Evolutionary conservation across 768 basidiomycete genomes (phyloP).

Genomic region (Panaeolus cyanescens): DNA sequence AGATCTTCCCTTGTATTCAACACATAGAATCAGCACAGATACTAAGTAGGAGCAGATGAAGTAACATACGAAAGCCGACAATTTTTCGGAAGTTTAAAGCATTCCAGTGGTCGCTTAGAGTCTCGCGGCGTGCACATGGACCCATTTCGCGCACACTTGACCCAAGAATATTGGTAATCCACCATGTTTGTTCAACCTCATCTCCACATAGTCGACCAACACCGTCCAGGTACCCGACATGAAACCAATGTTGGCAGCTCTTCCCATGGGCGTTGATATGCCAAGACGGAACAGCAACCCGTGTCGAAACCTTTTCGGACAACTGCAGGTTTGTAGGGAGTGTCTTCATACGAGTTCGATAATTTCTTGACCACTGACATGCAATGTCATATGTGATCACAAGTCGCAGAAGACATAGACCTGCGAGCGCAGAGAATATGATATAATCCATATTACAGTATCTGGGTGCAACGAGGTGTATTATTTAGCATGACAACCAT

Average conservation of each 20-base stretch:
- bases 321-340: constrained; percentile 12
- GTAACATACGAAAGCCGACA: constrained; percentile 13
- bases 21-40: no score
- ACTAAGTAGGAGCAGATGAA: not conserved
- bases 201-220: constrained; percentile 31
- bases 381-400: constrained; percentile 16
- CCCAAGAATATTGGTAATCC: constrained; percentile 28
- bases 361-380: constrained; percentile 16
- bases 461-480: no score
- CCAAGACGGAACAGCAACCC: constrained; percentile 29
- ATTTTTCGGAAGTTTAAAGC: constrained; percentile 36
- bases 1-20: not conserved
- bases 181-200: constrained; percentile 38
- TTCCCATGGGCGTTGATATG: constrained; percentile 34
- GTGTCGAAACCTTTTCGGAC: not conserved
- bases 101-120: constrained; percentile 36
- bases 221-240: constrained; percentile 27
- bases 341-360: not conserved
- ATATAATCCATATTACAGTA: constrained; percentile 18
- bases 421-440: constrained; percentile 1
- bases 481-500: no score
- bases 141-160: constrained; percentile 38
- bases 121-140: constrained; percentile 28
- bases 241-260: constrained; percentile 27
- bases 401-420: not conserved